Evolutionary conservation across 1,284 basidiomycete genomes (phyloP).

Genomic region (Ustilago cynodontis): DNA sequence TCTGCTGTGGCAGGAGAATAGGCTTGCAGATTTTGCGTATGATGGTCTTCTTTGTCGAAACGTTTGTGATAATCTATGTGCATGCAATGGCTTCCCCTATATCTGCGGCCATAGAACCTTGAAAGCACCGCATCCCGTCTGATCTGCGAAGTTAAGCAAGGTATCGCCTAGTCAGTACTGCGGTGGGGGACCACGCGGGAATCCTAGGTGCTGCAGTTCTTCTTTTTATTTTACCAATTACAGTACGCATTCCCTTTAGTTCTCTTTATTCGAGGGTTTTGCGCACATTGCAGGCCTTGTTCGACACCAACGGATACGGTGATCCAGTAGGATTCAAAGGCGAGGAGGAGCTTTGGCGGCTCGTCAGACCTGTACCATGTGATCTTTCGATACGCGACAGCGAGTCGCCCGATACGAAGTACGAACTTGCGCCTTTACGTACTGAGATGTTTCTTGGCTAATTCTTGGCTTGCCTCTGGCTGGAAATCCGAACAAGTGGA

Average conservation of each 20-base stretch:
- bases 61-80: too few species aligned
- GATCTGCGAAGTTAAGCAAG: conserved; percentile 84
- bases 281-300: too few species aligned
- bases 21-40: too few species aligned
- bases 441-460: conserved; percentile 3
- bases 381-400: background rate
- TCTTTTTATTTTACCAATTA: conserved; percentile 6
- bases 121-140: conserved; percentile 84
- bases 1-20: too few species aligned
- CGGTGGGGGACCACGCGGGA: conserved; percentile 85
- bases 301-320: too few species aligned
- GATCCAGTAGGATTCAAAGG: too few species aligned
- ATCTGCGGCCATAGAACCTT: conserved; percentile 83
- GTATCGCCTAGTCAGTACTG: conserved; percentile 85
- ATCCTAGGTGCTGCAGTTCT: conserved; percentile 84
- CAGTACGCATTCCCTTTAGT: too few species aligned
- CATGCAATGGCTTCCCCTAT: too few species aligned
- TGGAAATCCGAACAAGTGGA: background rate
- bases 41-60: too few species aligned
- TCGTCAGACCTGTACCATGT: background rate
- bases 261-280: too few species aligned
- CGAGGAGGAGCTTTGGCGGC: too few species aligned
- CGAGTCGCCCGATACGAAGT: background rate
- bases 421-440: background rate
- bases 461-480: conserved; percentile 1